These are phyloP conservation scores for Ceratobasidium theobromae DNA, from an alignment of 1,284 basidiomycete genomes.

Conservation along the genomic window DNA sequence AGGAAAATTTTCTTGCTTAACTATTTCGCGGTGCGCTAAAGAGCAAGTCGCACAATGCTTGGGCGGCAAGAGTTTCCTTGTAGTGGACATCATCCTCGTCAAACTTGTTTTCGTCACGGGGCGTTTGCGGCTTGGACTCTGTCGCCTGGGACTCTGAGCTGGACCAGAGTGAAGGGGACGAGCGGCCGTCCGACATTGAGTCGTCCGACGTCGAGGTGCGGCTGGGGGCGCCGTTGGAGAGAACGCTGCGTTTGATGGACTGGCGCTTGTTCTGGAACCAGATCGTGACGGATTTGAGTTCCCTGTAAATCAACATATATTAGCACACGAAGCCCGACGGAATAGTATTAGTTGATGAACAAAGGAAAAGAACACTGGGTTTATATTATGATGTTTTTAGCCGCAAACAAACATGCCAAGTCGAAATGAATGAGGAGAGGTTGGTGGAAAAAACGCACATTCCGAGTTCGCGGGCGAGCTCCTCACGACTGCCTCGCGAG, in stretches of 20 bases:
- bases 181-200: constrained; percentile 25
- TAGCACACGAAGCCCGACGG: constrained; percentile 20
- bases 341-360: constrained; percentile 17
- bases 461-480: constrained; percentile 56
- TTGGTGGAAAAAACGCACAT: constrained; percentile 50
- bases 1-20: neutral
- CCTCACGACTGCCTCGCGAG: constrained; percentile 67
- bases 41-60: constrained; percentile 26
- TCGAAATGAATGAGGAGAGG: constrained; percentile 50
- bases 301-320: constrained; percentile 48
- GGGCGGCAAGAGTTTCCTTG: constrained; percentile 22
- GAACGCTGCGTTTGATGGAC: constrained; percentile 46
- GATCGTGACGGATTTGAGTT: constrained; percentile 73
- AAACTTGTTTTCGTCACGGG: neutral
- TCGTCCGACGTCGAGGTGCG: constrained; percentile 19
- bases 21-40: constrained; percentile 15
- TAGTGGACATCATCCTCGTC: constrained; percentile 26
- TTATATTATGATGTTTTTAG: constrained; percentile 45
- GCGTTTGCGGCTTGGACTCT: neutral
- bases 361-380: constrained; percentile 47
- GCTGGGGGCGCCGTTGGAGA: constrained; percentile 1
- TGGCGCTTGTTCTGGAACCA: constrained; percentile 84
- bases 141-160: constrained; percentile 5
- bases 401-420: neutral
- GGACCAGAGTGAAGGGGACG: constrained; percentile 5